phyloP scores from a whole-genome alignment of 2,329 filamentous ascomycete genomes.

The Aspergillus flavus region DNA sequence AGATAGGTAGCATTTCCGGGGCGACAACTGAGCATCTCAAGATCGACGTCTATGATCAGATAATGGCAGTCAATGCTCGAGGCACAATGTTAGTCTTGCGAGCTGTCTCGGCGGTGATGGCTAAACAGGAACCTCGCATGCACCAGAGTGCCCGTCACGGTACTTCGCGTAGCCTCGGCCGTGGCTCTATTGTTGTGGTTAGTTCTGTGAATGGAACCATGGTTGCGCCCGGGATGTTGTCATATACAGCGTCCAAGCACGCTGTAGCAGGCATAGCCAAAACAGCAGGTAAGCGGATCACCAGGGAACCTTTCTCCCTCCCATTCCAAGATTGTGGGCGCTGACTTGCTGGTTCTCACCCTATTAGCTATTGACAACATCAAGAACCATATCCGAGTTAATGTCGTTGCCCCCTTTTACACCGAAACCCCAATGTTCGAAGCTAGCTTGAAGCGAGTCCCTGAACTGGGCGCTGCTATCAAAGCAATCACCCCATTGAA shows the following conservation, averaged over 20 bases:
- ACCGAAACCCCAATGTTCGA: slow-evolving; percentile 8
- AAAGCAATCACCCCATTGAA: slow-evolving; percentile 2
- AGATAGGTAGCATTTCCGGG: slow-evolving; percentile 20
- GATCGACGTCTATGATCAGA: slow-evolving; percentile 57
- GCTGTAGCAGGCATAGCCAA: slow-evolving; percentile 60
- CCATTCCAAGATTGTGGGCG: too few relatives aligned
- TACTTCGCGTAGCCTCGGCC: slow-evolving; percentile 17
- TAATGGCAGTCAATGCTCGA: not conserved
- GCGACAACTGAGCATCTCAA: slow-evolving; percentile 56
- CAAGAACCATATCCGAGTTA: slow-evolving; percentile 28
- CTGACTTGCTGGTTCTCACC: too few relatives aligned
- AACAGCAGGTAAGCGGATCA: slow-evolving; percentile 41
- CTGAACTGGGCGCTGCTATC: not conserved
- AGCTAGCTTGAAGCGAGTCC: not conserved
- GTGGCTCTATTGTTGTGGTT: slow-evolving; percentile 40
- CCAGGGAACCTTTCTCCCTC: not conserved
- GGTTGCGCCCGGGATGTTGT: slow-evolving; percentile 36
- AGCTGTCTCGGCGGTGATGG: slow-evolving; percentile 4
- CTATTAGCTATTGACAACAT: slow-evolving; percentile 54
- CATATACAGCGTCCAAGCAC: slow-evolving; percentile 60
- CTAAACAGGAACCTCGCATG: slow-evolving; percentile 2
- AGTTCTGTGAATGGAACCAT: not conserved
- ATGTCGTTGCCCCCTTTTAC: slow-evolving; percentile 30
- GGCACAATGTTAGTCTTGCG: slow-evolving; percentile 9
- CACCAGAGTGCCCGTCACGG: not conserved